Percentiles rank a stretch among this genome's conserved stretches.
Conservation (phyloP, 2,329 filamentous ascomycete species). For the Paradendryphiella salina region DNA sequence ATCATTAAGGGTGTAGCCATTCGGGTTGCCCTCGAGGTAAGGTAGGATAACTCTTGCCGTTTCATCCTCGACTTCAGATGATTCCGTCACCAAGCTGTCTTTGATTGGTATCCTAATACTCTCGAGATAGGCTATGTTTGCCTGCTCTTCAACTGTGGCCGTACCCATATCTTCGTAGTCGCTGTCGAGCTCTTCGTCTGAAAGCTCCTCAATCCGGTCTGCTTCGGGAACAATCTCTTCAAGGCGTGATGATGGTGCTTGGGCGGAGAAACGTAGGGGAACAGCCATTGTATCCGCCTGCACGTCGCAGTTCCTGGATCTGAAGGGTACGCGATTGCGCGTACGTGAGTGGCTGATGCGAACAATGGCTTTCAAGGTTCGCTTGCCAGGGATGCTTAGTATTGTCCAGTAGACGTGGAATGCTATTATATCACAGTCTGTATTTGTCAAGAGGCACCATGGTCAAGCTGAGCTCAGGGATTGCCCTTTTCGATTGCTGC, state of each 20-base stretch:
- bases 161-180: constrained; percentile 46
- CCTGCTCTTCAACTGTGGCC: constrained; percentile 32
- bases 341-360: constrained; percentile 24
- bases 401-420: constrained; percentile 33
- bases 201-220: constrained; percentile 44
- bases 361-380: constrained; percentile 28
- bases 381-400: constrained; percentile 24
- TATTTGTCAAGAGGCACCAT: not conserved
- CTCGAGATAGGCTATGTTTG: constrained; percentile 36
- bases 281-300: constrained; percentile 33
- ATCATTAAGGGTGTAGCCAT: constrained; percentile 63
- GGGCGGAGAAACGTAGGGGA: constrained; percentile 23
- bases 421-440: constrained; percentile 13
- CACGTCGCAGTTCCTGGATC: not conserved
- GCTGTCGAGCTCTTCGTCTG: constrained; percentile 33
- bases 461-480: not conserved
- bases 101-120: constrained; percentile 58
- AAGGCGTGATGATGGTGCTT: constrained; percentile 29
- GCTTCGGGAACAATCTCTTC: constrained; percentile 33
- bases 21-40: constrained; percentile 61
- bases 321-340: constrained; percentile 14
- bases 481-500: constrained; percentile 5
- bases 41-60: constrained; percentile 71
- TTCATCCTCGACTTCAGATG: constrained; percentile 68
- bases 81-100: constrained; percentile 68